Percentiles rank a stretch among this genome's conserved stretches.
These are phyloP conservation scores for Mycosphaerelloides madeirae DNA, from an alignment of 2,329 filamentous ascomycete species.

Conservation along the genomic window DNA sequence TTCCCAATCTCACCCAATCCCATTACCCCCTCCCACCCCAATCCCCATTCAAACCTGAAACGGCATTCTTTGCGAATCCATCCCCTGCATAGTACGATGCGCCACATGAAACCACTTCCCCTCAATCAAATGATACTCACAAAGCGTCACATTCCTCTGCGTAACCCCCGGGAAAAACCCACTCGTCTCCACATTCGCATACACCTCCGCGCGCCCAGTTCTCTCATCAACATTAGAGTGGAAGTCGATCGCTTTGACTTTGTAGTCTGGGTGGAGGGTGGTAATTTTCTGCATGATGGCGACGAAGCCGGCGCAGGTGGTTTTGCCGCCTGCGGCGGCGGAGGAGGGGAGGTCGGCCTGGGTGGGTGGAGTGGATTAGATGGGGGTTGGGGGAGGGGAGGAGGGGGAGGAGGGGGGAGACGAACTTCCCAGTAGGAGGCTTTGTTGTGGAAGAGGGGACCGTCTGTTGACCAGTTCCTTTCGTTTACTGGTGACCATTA, in stretches of 20 bases:
- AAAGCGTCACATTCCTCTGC: slow-evolving; percentile 10
- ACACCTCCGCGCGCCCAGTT: slow-evolving; percentile 8
- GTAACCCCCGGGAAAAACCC: slow-evolving; percentile 7
- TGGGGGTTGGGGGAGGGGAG: too few species aligned
- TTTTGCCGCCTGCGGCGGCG: slow-evolving; percentile 2
- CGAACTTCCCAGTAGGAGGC: slow-evolving; percentile 9
- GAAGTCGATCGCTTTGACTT: slow-evolving; percentile 8
- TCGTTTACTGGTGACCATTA: slow-evolving; percentile 5
- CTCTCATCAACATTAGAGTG: slow-evolving; percentile 8
- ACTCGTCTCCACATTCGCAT: slow-evolving; percentile 12
- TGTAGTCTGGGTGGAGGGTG: slow-evolving; percentile 5
- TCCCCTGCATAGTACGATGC: slow-evolving; percentile 12
- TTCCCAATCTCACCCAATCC: too few species aligned
- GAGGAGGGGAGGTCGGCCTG: slow-evolving; percentile 4
- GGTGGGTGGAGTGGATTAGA: too few species aligned
- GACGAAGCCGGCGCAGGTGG: slow-evolving; percentile 9
- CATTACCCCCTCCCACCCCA: too few species aligned
- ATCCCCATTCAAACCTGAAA: too few species aligned
- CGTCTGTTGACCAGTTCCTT: slow-evolving; percentile 5
- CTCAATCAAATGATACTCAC: slow-evolving; percentile 12
- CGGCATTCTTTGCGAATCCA: slow-evolving; percentile 1
- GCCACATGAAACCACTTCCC: slow-evolving; percentile 10
- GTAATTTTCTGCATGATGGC: slow-evolving; percentile 4
- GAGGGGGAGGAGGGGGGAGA: too few species aligned
- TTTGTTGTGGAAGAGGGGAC: slow-evolving; percentile 8